These are phyloP conservation scores for Colletotrichum trifolii DNA, from an alignment of 2,329 filamentous ascomycete genomes.

Conservation along the genomic window DNA sequence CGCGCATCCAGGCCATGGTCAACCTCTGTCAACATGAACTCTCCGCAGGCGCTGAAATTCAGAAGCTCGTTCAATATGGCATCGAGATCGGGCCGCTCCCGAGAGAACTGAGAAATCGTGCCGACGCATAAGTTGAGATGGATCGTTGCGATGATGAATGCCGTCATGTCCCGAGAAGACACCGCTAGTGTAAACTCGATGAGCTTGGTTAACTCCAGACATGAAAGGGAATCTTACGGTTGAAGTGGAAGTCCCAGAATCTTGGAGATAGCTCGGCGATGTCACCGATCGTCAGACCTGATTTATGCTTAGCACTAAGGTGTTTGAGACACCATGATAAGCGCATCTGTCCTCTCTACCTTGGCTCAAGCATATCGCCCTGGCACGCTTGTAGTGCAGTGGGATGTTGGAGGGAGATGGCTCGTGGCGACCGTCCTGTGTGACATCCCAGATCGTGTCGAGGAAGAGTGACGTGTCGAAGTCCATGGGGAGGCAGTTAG, in stretches of 20 bases:
- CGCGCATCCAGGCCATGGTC: conserved; percentile 52
- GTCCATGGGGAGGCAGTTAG: too few species aligned
- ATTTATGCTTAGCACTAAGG: neutral
- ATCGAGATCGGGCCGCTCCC: conserved; percentile 35
- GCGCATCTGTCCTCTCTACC: neutral
- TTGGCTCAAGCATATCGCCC: neutral
- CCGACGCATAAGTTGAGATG: conserved; percentile 48
- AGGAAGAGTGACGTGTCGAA: too few species aligned
- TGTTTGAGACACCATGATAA: neutral
- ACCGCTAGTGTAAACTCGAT: conserved; percentile 18
- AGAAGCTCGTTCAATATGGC: conserved; percentile 36
- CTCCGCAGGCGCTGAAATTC: conserved; percentile 41
- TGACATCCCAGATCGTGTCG: neutral
- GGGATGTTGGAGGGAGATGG: neutral
- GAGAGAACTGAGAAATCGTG: conserved; percentile 35
- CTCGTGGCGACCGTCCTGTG: neutral
- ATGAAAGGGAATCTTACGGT: conserved; percentile 34
- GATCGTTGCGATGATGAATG: conserved; percentile 41
- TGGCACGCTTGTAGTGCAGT: conserved; percentile 9
- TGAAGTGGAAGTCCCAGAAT: conserved; percentile 42
- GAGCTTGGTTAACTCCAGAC: neutral
- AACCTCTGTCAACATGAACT: conserved; percentile 53
- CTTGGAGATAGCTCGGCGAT: conserved; percentile 27
- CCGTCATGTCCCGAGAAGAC: conserved; percentile 36
- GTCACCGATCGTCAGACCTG: conserved; percentile 1